These are phyloP conservation scores for Cytidiella melzeri DNA, from an alignment of 768 basidiomycete genomes.

Conservation along the genomic window DNA sequence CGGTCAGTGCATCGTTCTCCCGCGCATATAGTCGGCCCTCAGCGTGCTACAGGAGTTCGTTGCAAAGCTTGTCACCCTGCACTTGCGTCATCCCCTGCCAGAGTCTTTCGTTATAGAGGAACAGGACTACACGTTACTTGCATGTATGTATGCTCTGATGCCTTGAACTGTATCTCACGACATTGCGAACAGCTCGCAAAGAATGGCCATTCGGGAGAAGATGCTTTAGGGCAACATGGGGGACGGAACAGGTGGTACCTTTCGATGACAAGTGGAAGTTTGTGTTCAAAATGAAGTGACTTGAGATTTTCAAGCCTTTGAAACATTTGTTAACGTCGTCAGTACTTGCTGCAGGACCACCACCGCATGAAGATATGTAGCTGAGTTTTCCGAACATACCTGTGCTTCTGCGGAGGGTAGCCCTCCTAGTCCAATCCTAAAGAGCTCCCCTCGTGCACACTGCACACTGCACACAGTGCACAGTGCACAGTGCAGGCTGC, in stretches of 20 bases:
- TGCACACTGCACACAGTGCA: too few species aligned
- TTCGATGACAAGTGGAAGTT: slow-evolving; percentile 13
- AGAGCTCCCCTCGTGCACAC: too few species aligned
- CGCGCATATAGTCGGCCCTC: slow-evolving; percentile 1
- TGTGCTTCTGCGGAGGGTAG: too few species aligned
- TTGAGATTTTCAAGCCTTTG: too few species aligned
- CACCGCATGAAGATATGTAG: too few species aligned
- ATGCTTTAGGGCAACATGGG: slow-evolving; percentile 6
- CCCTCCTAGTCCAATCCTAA: too few species aligned
- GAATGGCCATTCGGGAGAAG: slow-evolving; percentile 7
- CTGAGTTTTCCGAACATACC: too few species aligned
- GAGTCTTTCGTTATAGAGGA: slow-evolving; percentile 5
- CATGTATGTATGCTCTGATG: slow-evolving; percentile 1
- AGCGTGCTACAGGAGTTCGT: slow-evolving; percentile 1
- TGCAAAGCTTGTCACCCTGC: not conserved
- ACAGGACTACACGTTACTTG: slow-evolving; percentile 3
- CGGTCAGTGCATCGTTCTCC: not conserved
- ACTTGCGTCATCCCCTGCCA: slow-evolving; percentile 5
- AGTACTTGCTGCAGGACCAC: too few species aligned
- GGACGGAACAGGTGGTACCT: slow-evolving; percentile 1
- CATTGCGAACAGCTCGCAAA: slow-evolving; percentile 1
- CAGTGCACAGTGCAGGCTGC: too few species aligned
- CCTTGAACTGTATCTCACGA: not conserved
- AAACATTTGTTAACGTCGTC: too few species aligned
- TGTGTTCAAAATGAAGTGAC: slow-evolving; percentile 1